Conservation (phyloP, 345 rosid species). For the Eucalyptus sp. region DNA sequence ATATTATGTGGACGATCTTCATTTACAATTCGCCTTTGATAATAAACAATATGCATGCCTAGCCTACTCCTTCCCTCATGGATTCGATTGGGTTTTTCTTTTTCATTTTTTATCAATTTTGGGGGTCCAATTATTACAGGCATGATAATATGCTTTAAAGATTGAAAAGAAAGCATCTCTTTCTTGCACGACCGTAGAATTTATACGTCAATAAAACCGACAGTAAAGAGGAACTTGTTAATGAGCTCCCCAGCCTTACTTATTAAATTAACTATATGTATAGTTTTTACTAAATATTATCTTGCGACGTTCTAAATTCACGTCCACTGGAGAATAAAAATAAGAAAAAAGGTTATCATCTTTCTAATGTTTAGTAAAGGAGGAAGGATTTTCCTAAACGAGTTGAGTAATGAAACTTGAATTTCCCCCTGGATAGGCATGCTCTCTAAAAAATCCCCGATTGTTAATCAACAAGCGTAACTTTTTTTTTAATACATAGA, state of each 20-base stretch:
- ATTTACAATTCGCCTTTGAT: neutral
- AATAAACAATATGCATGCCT: neutral
- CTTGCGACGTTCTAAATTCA: neutral
- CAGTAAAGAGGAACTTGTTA: neutral
- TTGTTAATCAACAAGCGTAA: accelerated
- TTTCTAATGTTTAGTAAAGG: neutral
- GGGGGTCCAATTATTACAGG: neutral
- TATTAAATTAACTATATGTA: neutral
- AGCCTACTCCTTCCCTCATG: neutral
- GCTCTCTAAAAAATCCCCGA: neutral
- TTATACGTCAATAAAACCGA: neutral
- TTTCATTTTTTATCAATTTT: neutral
- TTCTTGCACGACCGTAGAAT: neutral
- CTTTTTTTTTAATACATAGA: no score
- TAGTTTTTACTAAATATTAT: neutral
- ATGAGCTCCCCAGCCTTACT: neutral
- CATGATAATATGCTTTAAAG: neutral
- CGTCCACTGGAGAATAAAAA: neutral
- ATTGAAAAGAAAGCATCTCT: neutral
- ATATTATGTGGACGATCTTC: neutral
- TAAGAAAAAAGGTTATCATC: accelerated
- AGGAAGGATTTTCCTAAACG: neutral
- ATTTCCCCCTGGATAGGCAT: neutral
- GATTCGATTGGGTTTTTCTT: neutral
- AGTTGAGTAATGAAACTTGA: neutral